Conservation (phyloP, 2,329 filamentous ascomycete genomes). For the Colletotrichum orchidophilum region DNA sequence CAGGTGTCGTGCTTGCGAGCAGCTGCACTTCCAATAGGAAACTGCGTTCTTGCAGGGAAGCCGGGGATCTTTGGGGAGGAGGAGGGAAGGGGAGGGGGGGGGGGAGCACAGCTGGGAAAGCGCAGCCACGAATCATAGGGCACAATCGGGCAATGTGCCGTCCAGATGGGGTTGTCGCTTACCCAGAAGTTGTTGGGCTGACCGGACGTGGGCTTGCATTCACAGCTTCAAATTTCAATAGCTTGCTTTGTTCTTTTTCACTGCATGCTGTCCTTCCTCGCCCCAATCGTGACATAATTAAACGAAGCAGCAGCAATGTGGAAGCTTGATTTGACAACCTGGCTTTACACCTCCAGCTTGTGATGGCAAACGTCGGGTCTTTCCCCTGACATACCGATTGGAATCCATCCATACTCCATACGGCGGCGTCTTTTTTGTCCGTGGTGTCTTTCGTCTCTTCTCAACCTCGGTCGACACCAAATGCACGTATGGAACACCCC, state of each 20-base stretch:
- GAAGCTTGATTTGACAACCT: not conserved
- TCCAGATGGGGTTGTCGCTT: conserved; percentile 14
- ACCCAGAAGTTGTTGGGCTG: not conserved
- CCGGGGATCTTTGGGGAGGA: not conserved
- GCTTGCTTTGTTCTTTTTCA: not conserved
- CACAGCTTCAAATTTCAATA: not conserved
- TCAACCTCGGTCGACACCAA: not conserved
- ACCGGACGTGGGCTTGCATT: not conserved
- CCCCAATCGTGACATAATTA: not conserved
- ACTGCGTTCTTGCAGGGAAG: not conserved
- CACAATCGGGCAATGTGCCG: conserved; percentile 14
- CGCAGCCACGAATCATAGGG: conserved; percentile 15
- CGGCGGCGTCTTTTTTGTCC: not conserved
- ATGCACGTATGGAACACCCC: conserved; percentile 13
- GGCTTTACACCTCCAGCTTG: conserved; percentile 12
- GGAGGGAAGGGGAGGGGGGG: too few relatives aligned
- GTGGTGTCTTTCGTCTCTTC: not conserved
- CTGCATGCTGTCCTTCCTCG: not conserved
- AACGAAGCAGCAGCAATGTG: not conserved
- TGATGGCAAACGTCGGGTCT: conserved; percentile 23
- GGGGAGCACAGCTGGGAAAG: not conserved
- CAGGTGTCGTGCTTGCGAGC: not conserved
- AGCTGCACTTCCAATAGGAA: not conserved
- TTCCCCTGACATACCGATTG: not conserved
- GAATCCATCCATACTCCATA: not conserved